Evolutionary conservation across 2,329 filamentous ascomycete species (phyloP).

Genomic region (Apiospora saccharicola): DNA sequence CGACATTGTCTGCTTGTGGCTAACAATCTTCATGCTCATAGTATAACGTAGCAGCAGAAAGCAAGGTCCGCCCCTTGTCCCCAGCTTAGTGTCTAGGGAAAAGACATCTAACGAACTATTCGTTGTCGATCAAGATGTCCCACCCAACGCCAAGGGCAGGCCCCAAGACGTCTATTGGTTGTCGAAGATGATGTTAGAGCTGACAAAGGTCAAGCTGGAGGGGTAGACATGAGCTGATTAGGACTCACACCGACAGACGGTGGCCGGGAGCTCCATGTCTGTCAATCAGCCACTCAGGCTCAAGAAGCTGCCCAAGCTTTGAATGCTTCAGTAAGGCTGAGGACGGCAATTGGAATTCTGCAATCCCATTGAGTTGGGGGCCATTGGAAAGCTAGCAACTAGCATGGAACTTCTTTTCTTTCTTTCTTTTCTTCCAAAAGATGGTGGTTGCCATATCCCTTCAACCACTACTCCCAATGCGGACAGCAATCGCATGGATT

Average conservation of each 20-base stretch:
- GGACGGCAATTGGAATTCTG: constrained; percentile 16
- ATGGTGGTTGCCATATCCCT: neutral
- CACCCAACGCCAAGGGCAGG: constrained; percentile 14
- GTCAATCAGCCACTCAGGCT: neutral
- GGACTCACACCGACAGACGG: constrained; percentile 18
- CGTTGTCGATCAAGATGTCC: constrained; percentile 7
- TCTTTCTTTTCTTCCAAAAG: neutral
- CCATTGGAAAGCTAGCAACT: constrained; percentile 8
- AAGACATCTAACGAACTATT: constrained; percentile 5
- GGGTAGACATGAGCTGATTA: constrained; percentile 20
- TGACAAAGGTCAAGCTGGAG: constrained; percentile 22
- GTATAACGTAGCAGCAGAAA: neutral
- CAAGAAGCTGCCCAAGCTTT: constrained; percentile 10
- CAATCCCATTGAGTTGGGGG: constrained; percentile 3
- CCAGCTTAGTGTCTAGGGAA: neutral
- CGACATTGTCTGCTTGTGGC: neutral
- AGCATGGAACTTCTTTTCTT: constrained; percentile 12
- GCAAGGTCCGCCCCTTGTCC: neutral
- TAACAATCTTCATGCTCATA: neutral
- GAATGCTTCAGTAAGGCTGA: constrained; percentile 15
- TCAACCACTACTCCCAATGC: neutral
- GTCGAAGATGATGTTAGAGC: neutral
- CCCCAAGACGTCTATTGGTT: constrained; percentile 14
- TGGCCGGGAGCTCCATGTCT: constrained; percentile 9
- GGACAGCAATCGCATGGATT: neutral